These are phyloP conservation scores for Phytophthora rubi DNA, from an alignment of 352 stramenopile species.

Conservation along the genomic window DNA sequence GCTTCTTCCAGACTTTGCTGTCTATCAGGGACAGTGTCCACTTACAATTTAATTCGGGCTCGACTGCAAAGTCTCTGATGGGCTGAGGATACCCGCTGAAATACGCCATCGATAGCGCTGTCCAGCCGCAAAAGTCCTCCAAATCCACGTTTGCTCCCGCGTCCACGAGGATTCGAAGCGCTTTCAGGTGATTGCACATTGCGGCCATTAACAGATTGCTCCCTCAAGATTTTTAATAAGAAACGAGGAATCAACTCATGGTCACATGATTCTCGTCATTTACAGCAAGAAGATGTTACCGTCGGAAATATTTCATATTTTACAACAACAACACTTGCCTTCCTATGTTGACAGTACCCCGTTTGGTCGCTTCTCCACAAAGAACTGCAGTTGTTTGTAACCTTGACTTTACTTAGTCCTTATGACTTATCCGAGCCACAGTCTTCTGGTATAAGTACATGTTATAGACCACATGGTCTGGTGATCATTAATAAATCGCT, in stretches of 20 bases:
- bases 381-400: neutral
- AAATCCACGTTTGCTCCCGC: conserved; percentile 17
- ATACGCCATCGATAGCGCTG: conserved; percentile 20
- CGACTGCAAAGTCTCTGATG: neutral
- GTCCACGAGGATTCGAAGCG: conserved; percentile 24
- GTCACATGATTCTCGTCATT: no score
- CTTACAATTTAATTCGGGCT: no score
- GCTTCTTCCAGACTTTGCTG: no score
- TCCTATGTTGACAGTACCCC: no score
- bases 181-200: conserved; percentile 16
- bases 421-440: neutral
- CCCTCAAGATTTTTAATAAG: no score
- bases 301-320: no score
- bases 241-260: no score
- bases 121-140: conserved; percentile 2
- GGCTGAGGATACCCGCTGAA: conserved; percentile 25
- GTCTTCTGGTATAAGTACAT: neutral
- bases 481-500: neutral
- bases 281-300: no score
- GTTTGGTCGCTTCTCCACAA: neutral
- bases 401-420: neutral
- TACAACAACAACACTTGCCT: no score
- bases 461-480: neutral
- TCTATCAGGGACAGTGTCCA: no score
- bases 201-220: conserved; percentile 5